A percentile compares a stretch with the other conserved stretches of the same genome.
Evolutionary conservation across 345 rosid genomes (phyloP).

Genomic region (Erodium maritimum): DNA sequence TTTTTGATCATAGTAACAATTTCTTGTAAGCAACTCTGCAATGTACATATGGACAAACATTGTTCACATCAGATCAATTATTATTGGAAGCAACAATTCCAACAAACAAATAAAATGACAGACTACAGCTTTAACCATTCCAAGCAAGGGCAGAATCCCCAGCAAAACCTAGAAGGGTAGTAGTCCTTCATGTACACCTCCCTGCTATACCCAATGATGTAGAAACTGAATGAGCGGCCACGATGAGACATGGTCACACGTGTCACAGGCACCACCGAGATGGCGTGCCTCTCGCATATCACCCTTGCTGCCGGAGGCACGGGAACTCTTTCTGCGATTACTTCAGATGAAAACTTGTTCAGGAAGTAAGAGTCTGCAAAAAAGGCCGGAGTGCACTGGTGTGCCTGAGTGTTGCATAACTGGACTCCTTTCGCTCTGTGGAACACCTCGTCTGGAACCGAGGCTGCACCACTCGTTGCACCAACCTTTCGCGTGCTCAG

Average conservation of each 20-base stretch:
- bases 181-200: conserved; percentile 88
- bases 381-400: conserved; percentile 79
- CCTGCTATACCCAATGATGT: conserved; percentile 65
- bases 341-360: conserved; percentile 79
- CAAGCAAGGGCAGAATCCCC: conserved; percentile 92
- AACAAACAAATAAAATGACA: no score
- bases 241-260: conserved; percentile 76
- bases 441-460: conserved; percentile 88
- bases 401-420: conserved; percentile 86
- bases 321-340: conserved; percentile 59
- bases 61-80: no score
- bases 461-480: conserved; percentile 85
- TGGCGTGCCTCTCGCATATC: conserved; percentile 77
- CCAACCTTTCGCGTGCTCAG: conserved; percentile 73
- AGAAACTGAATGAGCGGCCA: conserved; percentile 64
- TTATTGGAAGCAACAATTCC: no score
- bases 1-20: no score
- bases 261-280: conserved; percentile 85
- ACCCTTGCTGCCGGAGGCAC: conserved; percentile 66
- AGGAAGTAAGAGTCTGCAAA: conserved; percentile 90
- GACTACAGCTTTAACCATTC: conserved; percentile 76
- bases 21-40: no score
- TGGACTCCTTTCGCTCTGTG: conserved; percentile 87
- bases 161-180: conserved; percentile 78
- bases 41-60: no score